A percentile compares a stretch with the other conserved stretches of the same genome.
Conservation (phyloP, 345 rosid genomes). For the Dimocarpus longan region DNA sequence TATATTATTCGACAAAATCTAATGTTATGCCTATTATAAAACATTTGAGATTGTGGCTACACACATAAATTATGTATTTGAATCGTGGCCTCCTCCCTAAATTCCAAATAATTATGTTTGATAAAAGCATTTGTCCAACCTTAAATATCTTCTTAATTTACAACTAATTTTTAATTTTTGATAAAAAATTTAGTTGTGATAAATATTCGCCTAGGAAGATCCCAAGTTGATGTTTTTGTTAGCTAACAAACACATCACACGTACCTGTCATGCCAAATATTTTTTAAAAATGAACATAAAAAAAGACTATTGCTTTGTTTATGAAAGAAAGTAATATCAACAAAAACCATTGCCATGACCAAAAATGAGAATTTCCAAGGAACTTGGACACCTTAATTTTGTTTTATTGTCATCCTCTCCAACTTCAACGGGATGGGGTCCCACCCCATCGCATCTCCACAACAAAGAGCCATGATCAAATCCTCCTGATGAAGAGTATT, state of each 20-base stretch:
- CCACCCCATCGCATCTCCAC: not conserved
- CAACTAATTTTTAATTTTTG: no score
- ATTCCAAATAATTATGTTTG: no score
- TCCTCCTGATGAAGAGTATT: slow-evolving; percentile 10
- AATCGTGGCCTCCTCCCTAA: no score
- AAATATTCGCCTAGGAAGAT: not conserved
- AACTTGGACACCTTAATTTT: not conserved
- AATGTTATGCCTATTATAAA: no score
- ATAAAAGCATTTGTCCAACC: no score
- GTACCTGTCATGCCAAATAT: not conserved
- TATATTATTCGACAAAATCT: no score
- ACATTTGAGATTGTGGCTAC: no score
- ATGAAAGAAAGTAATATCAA: no score
- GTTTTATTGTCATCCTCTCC: not conserved
- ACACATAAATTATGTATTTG: no score
- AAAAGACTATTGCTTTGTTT: no score
- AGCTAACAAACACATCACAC: not conserved
- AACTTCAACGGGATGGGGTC: not conserved
- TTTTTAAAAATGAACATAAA: not conserved
- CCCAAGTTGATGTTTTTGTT: not conserved
- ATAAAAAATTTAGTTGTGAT: no score
- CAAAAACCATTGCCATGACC: not conserved
- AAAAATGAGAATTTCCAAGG: not conserved
- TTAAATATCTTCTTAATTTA: no score
- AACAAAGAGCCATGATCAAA: not conserved